A percentile compares a stretch with the other conserved stretches of the same genome.
These are phyloP conservation scores for Beauveria varroae DNA, from an alignment of 2,329 filamentous ascomycete genomes.

Conservation along the genomic window DNA sequence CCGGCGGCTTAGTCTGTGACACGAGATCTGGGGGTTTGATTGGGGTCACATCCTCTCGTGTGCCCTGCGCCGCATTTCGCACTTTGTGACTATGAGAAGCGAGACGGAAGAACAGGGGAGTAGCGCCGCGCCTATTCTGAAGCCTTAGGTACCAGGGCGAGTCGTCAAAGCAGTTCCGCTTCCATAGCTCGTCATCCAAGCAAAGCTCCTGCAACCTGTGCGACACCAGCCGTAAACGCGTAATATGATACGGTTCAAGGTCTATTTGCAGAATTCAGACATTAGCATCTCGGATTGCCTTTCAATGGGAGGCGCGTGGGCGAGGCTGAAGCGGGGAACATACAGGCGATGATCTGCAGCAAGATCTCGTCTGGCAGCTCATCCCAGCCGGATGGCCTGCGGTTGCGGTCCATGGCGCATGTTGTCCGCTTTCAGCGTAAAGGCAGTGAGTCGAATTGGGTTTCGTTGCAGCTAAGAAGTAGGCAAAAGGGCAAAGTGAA, in stretches of 20 bases:
- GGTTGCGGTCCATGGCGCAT: slow-evolving; percentile 22
- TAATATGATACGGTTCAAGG: slow-evolving; percentile 37
- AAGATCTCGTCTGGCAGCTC: slow-evolving; percentile 57
- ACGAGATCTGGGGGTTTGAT: slow-evolving; percentile 19
- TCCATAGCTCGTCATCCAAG: slow-evolving; percentile 73
- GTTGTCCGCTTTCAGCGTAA: background rate
- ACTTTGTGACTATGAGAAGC: background rate
- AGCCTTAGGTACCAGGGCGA: slow-evolving; percentile 60
- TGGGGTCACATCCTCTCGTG: background rate
- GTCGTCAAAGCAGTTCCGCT: slow-evolving; percentile 61
- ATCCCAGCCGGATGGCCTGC: slow-evolving; percentile 27
- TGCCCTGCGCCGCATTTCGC: background rate
- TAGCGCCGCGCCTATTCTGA: slow-evolving; percentile 19
- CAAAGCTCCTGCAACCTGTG: slow-evolving; percentile 57
- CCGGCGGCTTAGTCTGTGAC: slow-evolving; percentile 23
- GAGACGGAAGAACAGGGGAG: background rate
- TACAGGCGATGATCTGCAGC: slow-evolving; percentile 55
- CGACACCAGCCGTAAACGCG: slow-evolving; percentile 62
- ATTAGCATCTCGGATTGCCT: background rate
- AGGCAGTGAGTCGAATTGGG: background rate
- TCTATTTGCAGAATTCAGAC: slow-evolving; percentile 17
- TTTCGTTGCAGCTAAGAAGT: background rate
- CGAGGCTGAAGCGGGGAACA: slow-evolving; percentile 24
- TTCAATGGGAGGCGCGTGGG: slow-evolving; percentile 10
- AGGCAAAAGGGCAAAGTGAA: background rate